Evolutionary conservation across 305 asterid species (phyloP), one percentile per base, ranked within the genome.

Genomic region (Vinca major): DNA sequence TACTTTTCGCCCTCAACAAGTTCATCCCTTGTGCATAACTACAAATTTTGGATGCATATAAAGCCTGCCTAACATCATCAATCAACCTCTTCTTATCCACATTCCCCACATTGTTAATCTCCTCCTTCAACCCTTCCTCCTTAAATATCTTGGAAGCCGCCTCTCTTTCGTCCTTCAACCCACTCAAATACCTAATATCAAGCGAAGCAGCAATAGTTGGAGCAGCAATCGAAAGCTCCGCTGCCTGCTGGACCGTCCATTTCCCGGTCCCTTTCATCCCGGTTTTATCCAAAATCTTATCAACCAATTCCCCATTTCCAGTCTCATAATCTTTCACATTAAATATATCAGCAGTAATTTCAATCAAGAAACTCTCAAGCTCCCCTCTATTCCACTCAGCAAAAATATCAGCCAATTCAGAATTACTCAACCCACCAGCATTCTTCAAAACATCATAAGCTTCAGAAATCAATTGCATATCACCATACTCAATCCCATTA

Each of bases 181-280:
- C 96, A 58, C 97, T 91, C 88, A 91, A 78, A 19, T 82, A 91
- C 76, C 97, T 71, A 62, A 84, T 21, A 65, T 91, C 97, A 49
- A 91, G 73, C 0, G 96, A 89, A 11, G 97, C 97, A 0, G 95
- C 96, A 51, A 91, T 91, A 0, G 97, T 91, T 0, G 97, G 97
- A 17, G 96, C 97, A 0, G 97, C 97, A 62, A 91, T 84, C 0
- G 95, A 85, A 3, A 91, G 81, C 83, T 91, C 97, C 0, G 97
- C 97, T 0, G 97, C 97, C 76, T 91, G 96, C 87, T 91, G 97
- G 68, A 91, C 96, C 0, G 96, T 89, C 97, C 97, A 91, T 72
- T 91, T 91, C 3, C 97, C 96, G 0, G 97, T 90, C 11, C 97
- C 97, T 66, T 90, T 90, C 97, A 91, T 91, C 69, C 97, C 97